A percentile compares a stretch with the other conserved stretches of the same genome.
These are phyloP conservation scores for Ogataea parapolymorpha DNA, from an alignment of 805 yeast genomes.

Conservation along the genomic window DNA sequence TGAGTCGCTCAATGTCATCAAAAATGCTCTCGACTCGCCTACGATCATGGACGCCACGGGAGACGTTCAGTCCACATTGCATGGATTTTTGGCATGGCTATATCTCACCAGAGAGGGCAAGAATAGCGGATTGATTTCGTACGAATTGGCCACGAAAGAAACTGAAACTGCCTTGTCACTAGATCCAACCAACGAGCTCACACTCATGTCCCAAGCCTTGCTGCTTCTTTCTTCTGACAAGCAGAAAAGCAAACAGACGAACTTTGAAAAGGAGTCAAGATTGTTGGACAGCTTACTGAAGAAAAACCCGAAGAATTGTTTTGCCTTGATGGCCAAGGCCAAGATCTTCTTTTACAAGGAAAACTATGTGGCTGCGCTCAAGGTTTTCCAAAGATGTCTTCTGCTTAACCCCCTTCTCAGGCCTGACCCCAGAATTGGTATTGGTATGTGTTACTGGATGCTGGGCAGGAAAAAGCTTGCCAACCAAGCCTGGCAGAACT, in stretches of 20 bases:
- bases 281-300: slow-evolving; percentile 60
- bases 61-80: slow-evolving; percentile 49
- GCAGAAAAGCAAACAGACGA: slow-evolving; percentile 52
- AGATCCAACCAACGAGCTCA: slow-evolving; percentile 45
- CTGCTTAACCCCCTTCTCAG: slow-evolving; percentile 69
- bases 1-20: slow-evolving; percentile 63
- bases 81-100: slow-evolving; percentile 72
- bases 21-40: slow-evolving; percentile 50
- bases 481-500: slow-evolving; percentile 74
- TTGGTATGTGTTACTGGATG: slow-evolving; percentile 92
- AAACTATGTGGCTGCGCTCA: slow-evolving; percentile 70
- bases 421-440: slow-evolving; percentile 94
- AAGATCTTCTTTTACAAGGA: slow-evolving; percentile 70
- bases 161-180: slow-evolving; percentile 45
- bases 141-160: slow-evolving; percentile 29
- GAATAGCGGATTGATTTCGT: slow-evolving; percentile 18
- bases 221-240: slow-evolving; percentile 62
- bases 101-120: slow-evolving; percentile 44
- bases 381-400: slow-evolving; percentile 78
- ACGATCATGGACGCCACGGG: slow-evolving; percentile 31
- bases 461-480: slow-evolving; percentile 79
- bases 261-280: slow-evolving; percentile 68
- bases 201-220: slow-evolving; percentile 66
- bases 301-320: slow-evolving; percentile 57
- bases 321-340: slow-evolving; percentile 82